Base-by-base conservation (phyloP, 2,329 filamentous ascomycete species). In the Hypocrella siamensis region DNA sequence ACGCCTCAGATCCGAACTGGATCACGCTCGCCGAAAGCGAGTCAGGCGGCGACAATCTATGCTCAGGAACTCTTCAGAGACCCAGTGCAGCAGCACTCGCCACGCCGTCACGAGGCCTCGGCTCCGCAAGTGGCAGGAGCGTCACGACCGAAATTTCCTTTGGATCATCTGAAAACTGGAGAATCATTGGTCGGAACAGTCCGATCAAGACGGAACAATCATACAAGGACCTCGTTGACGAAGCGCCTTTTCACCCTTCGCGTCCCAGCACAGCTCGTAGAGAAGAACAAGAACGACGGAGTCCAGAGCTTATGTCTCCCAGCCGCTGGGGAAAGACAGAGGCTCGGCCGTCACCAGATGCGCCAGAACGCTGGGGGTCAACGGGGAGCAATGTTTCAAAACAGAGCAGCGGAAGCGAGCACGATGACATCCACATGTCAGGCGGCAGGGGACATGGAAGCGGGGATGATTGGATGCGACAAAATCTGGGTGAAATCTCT, bases 161-260 rank as follows among this genome's bases (percentile, higher is more conserved):
- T 36, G 49, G 43, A 6, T 54, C 54, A 2, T 34, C 43, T 3
- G 54, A 57, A 38, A 57, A 58, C 33, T 58, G 54, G 54, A 43
- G 49, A 15, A 36, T 50, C 6, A 42, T 52, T n/a, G 38, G 38
- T 15, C 38, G 22, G 5, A 30, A 24, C n/a, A 31, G 28, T 22
- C 47, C 40, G 6, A 39, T 44, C 17, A 47, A 47, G 5, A 43
- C 47, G 8, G 53, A 46, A 17, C 41, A 47, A 8, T 46, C 48
- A 5, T 56, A 57, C 37, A 45, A 47, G 24, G 49, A 53, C 12
- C 42, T 55, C 4, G 48, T 52, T 10, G 45, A 52, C 22, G 46
- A 45, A 15, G 47, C 49, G 6, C 53, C 54, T 0, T 55, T 57
- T 31, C 56, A 50, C 56, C 65, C 38, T 48, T 50, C 27, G 44